Percentiles rank a stretch among this genome's conserved stretches.
These are phyloP conservation scores for Kodamaea ohmeri DNA, from an alignment of 1,139 yeast species.

Conservation along the genomic window DNA sequence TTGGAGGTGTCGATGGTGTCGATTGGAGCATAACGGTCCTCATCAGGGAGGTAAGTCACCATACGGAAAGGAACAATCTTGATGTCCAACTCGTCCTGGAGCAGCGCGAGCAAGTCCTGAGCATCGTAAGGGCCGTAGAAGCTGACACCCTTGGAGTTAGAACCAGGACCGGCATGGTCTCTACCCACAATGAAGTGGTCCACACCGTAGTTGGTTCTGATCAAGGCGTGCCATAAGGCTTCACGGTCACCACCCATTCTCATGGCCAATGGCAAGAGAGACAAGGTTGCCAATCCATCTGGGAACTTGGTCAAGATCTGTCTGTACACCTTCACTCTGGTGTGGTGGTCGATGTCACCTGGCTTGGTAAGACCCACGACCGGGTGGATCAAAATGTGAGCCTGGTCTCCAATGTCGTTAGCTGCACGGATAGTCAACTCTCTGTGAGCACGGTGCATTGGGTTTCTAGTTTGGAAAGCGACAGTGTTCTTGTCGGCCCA, in stretches of 20 bases:
- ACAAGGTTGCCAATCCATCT: constrained; percentile 85
- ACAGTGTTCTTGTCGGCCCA: constrained; percentile 79
- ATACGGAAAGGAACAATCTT: constrained; percentile 94
- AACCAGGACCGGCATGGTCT: constrained; percentile 98
- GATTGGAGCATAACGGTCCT: constrained; percentile 92
- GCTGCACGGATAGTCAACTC: constrained; percentile 97
- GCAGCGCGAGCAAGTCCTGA: constrained; percentile 77
- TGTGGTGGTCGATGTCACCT: constrained; percentile 96
- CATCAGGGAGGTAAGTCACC: constrained; percentile 95
- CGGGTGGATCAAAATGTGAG: constrained; percentile 87
- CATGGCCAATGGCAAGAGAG: constrained; percentile 93
- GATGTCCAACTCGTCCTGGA: constrained; percentile 66
- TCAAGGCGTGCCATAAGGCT: constrained; percentile 97
- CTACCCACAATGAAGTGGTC: constrained; percentile 97
- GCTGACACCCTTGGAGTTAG: constrained; percentile 87
- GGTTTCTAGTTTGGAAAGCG: constrained; percentile 97
- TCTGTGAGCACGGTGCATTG: constrained; percentile 98
- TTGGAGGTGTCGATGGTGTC: constrained; percentile 79
- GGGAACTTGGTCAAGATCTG: constrained; percentile 91
- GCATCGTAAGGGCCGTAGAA: constrained; percentile 98
- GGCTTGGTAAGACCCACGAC: constrained; percentile 97
- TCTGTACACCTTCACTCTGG: constrained; percentile 92
- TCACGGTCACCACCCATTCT: constrained; percentile 99
- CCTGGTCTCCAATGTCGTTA: constrained; percentile 41
- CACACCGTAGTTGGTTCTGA: constrained; percentile 94